Percentiles rank a stretch among this genome's conserved stretches.
These are phyloP conservation scores for Fusarium drepaniforme DNA, from an alignment of 2,329 filamentous ascomycete genomes.

Conservation along the genomic window DNA sequence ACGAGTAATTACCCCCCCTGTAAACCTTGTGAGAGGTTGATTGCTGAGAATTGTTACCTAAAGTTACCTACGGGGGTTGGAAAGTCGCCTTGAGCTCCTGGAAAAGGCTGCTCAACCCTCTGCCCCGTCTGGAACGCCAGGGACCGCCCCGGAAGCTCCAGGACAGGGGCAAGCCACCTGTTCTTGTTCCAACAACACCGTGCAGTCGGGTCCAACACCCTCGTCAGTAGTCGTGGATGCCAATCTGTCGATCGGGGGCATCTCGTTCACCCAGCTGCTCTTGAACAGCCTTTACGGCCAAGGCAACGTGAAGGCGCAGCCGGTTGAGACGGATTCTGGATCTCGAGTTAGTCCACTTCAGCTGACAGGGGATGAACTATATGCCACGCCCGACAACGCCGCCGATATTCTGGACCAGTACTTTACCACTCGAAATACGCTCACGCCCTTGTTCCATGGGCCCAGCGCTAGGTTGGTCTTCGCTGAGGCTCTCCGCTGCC, in stretches of 20 bases:
- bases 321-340: neutral
- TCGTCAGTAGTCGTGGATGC: neutral
- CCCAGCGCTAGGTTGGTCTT: neutral
- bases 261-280: neutral
- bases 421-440: neutral
- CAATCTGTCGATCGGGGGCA: neutral
- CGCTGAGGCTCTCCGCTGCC: neutral
- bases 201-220: neutral
- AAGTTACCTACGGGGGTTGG: neutral
- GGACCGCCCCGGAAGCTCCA: neutral
- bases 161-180: neutral
- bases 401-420: neutral
- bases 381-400: neutral
- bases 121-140: neutral
- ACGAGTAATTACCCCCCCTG: neutral
- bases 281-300: neutral
- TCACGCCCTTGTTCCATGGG: neutral
- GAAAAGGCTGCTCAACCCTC: neutral
- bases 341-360: neutral
- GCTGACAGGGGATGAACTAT: neutral
- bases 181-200: neutral
- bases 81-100: neutral
- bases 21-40: neutral
- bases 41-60: neutral
- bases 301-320: neutral